Conservation (phyloP, 495 filamentous ascomycete genomes). For the Neurospora sp. region DNA sequence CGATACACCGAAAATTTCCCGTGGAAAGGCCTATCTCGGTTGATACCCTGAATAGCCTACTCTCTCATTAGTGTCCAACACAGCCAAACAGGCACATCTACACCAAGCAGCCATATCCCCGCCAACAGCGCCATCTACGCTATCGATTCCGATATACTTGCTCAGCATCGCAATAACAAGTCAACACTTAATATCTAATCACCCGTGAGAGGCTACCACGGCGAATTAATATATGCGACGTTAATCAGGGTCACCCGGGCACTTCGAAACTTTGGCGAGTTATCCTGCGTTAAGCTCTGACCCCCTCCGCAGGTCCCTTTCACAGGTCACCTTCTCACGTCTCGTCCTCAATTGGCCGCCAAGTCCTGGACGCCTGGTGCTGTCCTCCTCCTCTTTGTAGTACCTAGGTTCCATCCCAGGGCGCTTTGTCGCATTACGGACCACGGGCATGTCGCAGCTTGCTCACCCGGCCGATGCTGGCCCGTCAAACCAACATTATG, state of each 20-base stretch:
- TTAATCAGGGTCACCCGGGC: conserved; percentile 37
- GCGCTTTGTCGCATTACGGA: conserved; percentile 19
- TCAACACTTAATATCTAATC: background rate
- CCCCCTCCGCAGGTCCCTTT: conserved; percentile 9
- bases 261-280: conserved; percentile 37
- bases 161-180: background rate
- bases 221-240: conserved; percentile 33
- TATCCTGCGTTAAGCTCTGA: conserved; percentile 30
- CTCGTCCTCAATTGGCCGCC: conserved; percentile 16
- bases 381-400: background rate
- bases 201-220: conserved; percentile 6
- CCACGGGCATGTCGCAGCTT: conserved; percentile 35
- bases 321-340: conserved; percentile 4
- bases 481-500: conserved; percentile 24
- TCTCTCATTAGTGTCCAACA: background rate
- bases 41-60: background rate
- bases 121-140: background rate
- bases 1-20: background rate
- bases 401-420: background rate
- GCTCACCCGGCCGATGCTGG: conserved; percentile 29
- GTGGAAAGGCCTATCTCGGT: background rate
- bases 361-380: conserved; percentile 8
- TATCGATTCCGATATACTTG: background rate
- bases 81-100: background rate
- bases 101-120: background rate